These are phyloP conservation scores for Condylostoma magnum DNA, from an alignment of 169 alveolate species.

Conservation along the genomic window DNA sequence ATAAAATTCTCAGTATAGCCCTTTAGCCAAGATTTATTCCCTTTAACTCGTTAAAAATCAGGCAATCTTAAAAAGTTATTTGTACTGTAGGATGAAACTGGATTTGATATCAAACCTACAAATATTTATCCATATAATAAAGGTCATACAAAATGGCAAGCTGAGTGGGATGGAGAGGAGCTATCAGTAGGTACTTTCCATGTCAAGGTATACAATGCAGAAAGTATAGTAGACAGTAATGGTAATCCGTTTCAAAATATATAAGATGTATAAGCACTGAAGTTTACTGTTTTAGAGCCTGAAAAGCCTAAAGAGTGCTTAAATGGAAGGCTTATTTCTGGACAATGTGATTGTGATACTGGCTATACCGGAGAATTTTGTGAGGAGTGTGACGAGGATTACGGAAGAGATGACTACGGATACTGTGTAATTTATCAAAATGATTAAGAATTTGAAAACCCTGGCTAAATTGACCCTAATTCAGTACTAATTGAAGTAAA, in stretches of 20 bases:
- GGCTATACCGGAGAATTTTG: constrained; percentile 18
- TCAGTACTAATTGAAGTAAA: background rate
- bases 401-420: background rate
- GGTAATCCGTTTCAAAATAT: background rate
- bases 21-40: too few relatives aligned
- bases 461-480: constrained; percentile 16
- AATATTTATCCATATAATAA: background rate
- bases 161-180: background rate
- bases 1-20: too few relatives aligned
- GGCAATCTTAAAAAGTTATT: too few relatives aligned
- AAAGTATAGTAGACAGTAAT: background rate
- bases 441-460: background rate
- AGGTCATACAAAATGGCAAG: constrained; percentile 1
- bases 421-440: background rate
- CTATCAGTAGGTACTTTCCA: background rate
- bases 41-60: too few relatives aligned
- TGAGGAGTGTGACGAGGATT: background rate
- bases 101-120: constrained; percentile 5
- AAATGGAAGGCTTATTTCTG: background rate
- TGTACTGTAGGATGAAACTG: too few relatives aligned
- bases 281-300: background rate
- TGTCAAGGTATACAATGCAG: background rate
- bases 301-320: background rate
- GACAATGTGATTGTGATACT: background rate
- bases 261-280: background rate